Evolutionary conservation across 2,329 filamentous ascomycete species (phyloP), one percentile per base, ranked within the genome.

Genomic region (Epichloe glyceriae): DNA sequence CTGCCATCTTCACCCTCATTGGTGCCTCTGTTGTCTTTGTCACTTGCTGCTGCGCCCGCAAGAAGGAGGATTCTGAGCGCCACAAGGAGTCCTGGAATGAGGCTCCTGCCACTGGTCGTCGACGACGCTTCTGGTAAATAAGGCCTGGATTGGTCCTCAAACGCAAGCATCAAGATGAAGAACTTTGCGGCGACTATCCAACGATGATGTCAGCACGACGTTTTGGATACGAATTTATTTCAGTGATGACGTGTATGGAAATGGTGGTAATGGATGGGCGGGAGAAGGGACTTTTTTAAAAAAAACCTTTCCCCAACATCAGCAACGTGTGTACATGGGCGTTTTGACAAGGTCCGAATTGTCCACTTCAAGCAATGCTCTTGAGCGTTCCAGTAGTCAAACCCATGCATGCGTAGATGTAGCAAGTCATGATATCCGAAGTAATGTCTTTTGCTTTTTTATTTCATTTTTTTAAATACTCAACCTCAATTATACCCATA

Each of bases 21-120:
- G 80, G 73, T 8, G 73, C 74, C 19, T 54, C 80, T 49, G 57
- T 83, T 47, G 72, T 84, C 51, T 75, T 85, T 57, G 68, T 83
- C 56, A 79, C 78, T 6, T 84, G 80, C 72, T 82, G 75, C 66
- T 73, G 72, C 50, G 68, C 71, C 8, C 67, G 76, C n/a, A 57
- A 67, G 57, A 64, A 65, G 53, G 61, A 64, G 40, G 53, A 46
- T 33, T 56, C 54, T 22, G 56, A 56, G 53, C 54, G 52, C 40
- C 56, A 52, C 54, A 64, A 63, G 58, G 54, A 57, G 19, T 37
- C 50, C 14, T 63, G 58, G 53, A 54, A 53, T 49, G 49, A 57
- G 46, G 42, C 58, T 5, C 48, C 45, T 17, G 40, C 33, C 39
- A 40, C 49, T 5, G 38, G 38, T n/a, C 6, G 46, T 20, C 55